Conservation (phyloP, 2,329 filamentous ascomycete genomes). For the Stemphylium beticola region DNA sequence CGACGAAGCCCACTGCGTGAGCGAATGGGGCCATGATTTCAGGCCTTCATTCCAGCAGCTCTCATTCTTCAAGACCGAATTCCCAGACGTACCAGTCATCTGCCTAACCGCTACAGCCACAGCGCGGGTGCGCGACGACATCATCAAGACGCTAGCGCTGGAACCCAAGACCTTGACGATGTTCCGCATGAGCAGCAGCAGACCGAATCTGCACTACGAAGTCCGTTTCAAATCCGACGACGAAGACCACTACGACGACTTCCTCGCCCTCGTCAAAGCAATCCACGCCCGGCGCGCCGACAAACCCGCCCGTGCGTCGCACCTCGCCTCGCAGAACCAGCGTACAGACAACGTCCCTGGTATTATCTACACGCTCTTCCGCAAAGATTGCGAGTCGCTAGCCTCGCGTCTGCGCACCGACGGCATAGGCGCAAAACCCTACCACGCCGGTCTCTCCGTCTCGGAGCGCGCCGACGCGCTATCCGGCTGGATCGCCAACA, state of each 20-base stretch:
- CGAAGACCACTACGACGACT: constrained; percentile 74
- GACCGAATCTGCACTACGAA: constrained; percentile 89
- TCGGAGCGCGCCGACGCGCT: constrained; percentile 73
- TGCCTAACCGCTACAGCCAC: constrained; percentile 94
- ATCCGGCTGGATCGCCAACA: constrained; percentile 73
- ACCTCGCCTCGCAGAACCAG: constrained; percentile 60
- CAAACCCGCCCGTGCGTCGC: constrained; percentile 61
- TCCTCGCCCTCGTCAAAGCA: constrained; percentile 76
- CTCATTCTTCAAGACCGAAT: constrained; percentile 81
- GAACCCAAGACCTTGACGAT: constrained; percentile 67
- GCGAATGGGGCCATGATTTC: constrained; percentile 98
- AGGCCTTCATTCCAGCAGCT: constrained; percentile 89
- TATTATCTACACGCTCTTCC: constrained; percentile 79
- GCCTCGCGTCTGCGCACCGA: constrained; percentile 69
- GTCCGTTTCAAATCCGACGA: constrained; percentile 82
- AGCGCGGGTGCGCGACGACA: constrained; percentile 77
- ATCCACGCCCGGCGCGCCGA: constrained; percentile 72
- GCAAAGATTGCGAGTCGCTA: constrained; percentile 75
- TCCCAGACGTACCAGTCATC: constrained; percentile 87
- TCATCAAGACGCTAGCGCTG: constrained; percentile 76
- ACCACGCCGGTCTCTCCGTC: constrained; percentile 73
- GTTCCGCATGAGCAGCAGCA: constrained; percentile 83
- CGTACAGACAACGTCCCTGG: constrained; percentile 71
- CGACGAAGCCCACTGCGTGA: constrained; percentile 96
- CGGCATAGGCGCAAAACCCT: constrained; percentile 75